These are phyloP conservation scores for Anethum foeniculum DNA, from an alignment of 140 eudicot genomes.

Conservation along the genomic window DNA sequence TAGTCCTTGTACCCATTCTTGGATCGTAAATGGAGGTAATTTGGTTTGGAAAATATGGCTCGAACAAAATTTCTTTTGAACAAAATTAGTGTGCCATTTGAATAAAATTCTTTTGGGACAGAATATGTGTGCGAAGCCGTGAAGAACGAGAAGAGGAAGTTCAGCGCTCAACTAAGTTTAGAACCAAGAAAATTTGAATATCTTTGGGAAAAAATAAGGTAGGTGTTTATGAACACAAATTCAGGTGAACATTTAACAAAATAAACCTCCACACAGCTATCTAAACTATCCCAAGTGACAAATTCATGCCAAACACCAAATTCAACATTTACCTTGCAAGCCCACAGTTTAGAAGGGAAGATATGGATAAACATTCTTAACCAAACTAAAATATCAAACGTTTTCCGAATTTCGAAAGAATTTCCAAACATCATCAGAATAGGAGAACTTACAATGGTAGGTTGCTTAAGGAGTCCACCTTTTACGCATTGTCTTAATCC, in stretches of 20 bases:
- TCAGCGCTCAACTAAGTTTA: not conserved
- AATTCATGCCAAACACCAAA: not conserved
- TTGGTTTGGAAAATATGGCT: not conserved
- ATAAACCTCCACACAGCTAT: not conserved
- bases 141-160: not conserved
- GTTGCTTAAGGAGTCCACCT: constrained; percentile 46
- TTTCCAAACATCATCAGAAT: not conserved
- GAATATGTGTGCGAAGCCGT: not conserved
- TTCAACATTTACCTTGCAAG: not conserved
- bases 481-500: constrained; percentile 45
- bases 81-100: not conserved
- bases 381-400: not conserved
- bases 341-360: not conserved
- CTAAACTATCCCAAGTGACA: not conserved
- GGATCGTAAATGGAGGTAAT: not conserved
- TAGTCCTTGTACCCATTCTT: not conserved
- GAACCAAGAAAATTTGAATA: not conserved
- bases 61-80: too few species aligned
- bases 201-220: not conserved
- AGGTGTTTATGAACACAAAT: not conserved
- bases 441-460: constrained; percentile 49
- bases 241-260: not conserved
- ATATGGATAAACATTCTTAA: not conserved
- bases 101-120: not conserved
- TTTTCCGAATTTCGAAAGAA: not conserved